Evolutionary conservation across 257 asterid species (phyloP).

Genomic region (Coffea canephora): DNA sequence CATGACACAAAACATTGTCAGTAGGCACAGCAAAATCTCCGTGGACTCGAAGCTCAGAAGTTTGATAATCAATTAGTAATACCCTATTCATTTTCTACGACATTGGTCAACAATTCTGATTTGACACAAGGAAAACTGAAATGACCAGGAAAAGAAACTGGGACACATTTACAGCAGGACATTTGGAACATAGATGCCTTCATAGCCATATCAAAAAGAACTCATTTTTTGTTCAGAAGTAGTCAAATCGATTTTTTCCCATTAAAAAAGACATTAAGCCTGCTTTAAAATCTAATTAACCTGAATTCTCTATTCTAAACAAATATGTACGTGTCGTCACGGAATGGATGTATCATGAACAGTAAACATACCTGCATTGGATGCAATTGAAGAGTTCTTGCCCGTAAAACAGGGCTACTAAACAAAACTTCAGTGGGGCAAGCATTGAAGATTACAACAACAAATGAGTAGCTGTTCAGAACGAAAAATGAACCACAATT

Average conservation of each 20-base stretch:
- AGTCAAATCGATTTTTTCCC: background rate
- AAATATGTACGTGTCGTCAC: background rate
- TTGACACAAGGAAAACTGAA: background rate
- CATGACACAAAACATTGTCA: slow-evolving; percentile 1
- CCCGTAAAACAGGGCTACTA: slow-evolving; percentile 46
- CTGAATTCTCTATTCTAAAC: background rate
- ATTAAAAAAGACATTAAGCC: background rate
- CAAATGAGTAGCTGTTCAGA: slow-evolving; percentile 61
- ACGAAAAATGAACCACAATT: slow-evolving; percentile 11
- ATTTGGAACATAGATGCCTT: background rate
- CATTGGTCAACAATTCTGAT: background rate
- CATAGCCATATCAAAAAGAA: background rate
- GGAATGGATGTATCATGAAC: background rate
- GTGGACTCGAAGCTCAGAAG: background rate
- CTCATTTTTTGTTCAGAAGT: background rate
- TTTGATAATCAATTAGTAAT: background rate
- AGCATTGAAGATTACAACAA: slow-evolving; percentile 57
- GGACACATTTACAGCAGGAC: background rate
- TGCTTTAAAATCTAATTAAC: background rate
- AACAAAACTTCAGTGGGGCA: slow-evolving; percentile 57
- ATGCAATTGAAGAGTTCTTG: slow-evolving; percentile 65
- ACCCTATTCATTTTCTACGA: background rate
- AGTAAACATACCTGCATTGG: slow-evolving; percentile 63
- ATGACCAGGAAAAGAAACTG: background rate
- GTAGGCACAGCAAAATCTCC: background rate